Base-by-base conservation (phyloP, 495 filamentous ascomycete genomes). In the Lentithecium fluviatile region DNA sequence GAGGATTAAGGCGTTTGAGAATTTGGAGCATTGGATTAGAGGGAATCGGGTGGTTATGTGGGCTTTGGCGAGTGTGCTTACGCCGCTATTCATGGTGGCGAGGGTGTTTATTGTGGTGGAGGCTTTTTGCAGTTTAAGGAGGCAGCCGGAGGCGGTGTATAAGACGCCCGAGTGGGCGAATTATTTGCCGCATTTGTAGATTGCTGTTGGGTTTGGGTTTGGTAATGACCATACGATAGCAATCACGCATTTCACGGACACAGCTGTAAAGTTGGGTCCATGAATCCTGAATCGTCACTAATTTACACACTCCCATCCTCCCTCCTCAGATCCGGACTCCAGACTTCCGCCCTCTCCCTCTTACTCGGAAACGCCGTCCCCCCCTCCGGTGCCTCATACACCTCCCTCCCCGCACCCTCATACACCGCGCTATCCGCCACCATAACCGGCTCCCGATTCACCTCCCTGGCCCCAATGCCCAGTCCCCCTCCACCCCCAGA, bases 131-230 rank as follows among this genome's bases (percentile, higher is more conserved):
- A 64, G 61, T 58, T 34, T 64, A 6, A 26, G 61, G 4, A 20
- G 43, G 37, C 46, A 37, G 2, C 61, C 61, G 5, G 36, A 20
- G 12, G 55, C 45, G 0, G 37, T 58, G 17, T 64, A 59, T 20
- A 20, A 53, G 19, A 58, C 55, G 24, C 61, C 61, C 0, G 53
- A 64, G 40, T 64, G 61, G 61, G 46, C 42, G n/a, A 36, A 58
- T 6, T 58, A 38, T 37, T 45, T 64, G 13, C 62, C 56, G 25
- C 62, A 65, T 60, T 45, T 60, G 1, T 65, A 50, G 60, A 10
- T 8, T 8, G 8, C 38, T 20, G 45, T 40, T 32, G 2, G 23
- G 26, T n/a, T n/a, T n/a, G n/a, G n/a, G n/a, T n/a, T n/a, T n/a
- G n/a, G n/a, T n/a, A n/a, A n/a, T n/a, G n/a, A n/a, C n/a, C n/a